A percentile compares a stretch with the other conserved stretches of the same genome.
These are phyloP conservation scores for Bidens hawaiensis DNA, from an alignment of 140 eudicot genomes.

Conservation along the genomic window DNA sequence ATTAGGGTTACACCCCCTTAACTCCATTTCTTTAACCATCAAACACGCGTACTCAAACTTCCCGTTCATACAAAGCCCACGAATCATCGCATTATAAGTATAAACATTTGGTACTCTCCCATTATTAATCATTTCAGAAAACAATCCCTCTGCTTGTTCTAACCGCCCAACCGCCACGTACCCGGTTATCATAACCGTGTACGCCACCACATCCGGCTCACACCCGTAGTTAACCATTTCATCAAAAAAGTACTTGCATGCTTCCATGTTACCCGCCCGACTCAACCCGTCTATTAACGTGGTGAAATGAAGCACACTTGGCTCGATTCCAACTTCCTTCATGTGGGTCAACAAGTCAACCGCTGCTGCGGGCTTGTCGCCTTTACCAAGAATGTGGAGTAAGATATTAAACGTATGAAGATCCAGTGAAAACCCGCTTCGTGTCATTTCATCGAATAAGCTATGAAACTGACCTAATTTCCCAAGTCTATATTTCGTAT, in stretches of 20 bases:
- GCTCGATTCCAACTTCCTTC: conserved; percentile 70
- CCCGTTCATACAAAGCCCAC: conserved; percentile 76
- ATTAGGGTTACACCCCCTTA: conserved; percentile 81
- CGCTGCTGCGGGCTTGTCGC: conserved; percentile 72
- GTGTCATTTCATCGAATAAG: conserved; percentile 74
- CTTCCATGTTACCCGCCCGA: conserved; percentile 70
- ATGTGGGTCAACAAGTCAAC: conserved; percentile 67
- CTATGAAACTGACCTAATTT: conserved; percentile 62
- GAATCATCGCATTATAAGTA: conserved; percentile 87
- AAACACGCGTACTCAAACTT: conserved; percentile 67
- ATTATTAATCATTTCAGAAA: conserved; percentile 54
- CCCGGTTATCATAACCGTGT: conserved; percentile 83
- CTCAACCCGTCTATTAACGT: conserved; percentile 83
- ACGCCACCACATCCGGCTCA: conserved; percentile 76
- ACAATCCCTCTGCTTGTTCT: conserved; percentile 60
- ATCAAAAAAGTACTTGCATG: conserved; percentile 61
- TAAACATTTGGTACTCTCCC: conserved; percentile 87
- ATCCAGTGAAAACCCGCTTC: conserved; percentile 70
- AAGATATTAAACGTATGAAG: conserved; percentile 75
- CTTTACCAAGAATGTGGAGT: conserved; percentile 77
- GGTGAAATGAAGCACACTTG: conserved; percentile 80
- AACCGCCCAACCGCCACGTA: conserved; percentile 55
- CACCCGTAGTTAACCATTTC: conserved; percentile 68
- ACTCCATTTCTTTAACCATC: conserved; percentile 92
- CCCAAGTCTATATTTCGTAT: conserved; percentile 63